These are phyloP conservation scores for Trichophyton schoenleinii DNA, from an alignment of 2,329 filamentous ascomycete genomes.

Conservation along the genomic window DNA sequence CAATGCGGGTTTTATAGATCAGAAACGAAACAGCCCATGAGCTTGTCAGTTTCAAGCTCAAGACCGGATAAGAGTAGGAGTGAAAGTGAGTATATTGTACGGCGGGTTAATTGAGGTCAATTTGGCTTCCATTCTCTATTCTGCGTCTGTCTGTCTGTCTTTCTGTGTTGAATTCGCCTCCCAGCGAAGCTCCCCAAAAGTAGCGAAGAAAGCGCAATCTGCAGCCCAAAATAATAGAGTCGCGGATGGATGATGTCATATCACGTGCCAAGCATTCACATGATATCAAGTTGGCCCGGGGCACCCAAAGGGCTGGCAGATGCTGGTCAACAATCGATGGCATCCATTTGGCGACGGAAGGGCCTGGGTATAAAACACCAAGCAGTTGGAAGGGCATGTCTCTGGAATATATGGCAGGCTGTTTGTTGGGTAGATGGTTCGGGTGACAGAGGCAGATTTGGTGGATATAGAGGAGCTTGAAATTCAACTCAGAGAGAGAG, in stretches of 20 bases:
- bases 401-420: too few species aligned
- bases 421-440: too few species aligned
- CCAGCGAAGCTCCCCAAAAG: neutral
- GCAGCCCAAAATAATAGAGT: neutral
- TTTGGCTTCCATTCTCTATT: neutral
- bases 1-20: conserved; percentile 17
- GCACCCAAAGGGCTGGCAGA: neutral
- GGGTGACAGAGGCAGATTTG: too few species aligned
- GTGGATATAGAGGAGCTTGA: too few species aligned
- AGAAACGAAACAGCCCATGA: neutral
- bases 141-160: neutral
- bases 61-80: neutral
- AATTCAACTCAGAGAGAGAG: neutral
- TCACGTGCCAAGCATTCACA: neutral
- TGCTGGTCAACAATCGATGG: too few species aligned
- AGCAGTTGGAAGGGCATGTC: neutral
- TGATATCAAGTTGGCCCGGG: neutral
- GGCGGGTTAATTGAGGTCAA: too few species aligned
- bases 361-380: too few species aligned
- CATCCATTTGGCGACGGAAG: too few species aligned
- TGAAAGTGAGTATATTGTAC: neutral
- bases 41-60: neutral
- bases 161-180: neutral
- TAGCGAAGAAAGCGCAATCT: neutral
- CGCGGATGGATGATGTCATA: neutral